Percentiles rank a stretch among this genome's conserved stretches.
Conservation (phyloP, 305 asterid genomes). For the Fraxinus floribunda region DNA sequence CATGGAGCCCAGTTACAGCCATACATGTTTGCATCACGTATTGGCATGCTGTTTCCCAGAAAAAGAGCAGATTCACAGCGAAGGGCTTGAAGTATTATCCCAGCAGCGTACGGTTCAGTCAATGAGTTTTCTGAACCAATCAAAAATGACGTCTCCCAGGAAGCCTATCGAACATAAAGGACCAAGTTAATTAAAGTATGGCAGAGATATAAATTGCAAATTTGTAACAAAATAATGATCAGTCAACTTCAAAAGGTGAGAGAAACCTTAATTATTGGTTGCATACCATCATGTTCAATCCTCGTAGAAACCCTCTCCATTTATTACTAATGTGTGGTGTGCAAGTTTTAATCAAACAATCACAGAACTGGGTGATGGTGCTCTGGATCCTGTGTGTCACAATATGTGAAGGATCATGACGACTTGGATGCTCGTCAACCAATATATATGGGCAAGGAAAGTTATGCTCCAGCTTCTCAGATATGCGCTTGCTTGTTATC, state of each 20-base stretch:
- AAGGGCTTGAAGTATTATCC: conserved; percentile 59
- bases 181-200: conserved; percentile 18
- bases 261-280: conserved; percentile 4
- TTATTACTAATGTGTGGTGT: conserved; percentile 39
- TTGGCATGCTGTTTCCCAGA: conserved; percentile 98
- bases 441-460: conserved; percentile 71
- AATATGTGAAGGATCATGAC: conserved; percentile 89
- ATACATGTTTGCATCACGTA: conserved; percentile 96
- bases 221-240: neutral
- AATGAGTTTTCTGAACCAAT: conserved; percentile 67
- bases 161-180: conserved; percentile 53
- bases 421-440: conserved; percentile 93
- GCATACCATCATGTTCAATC: conserved; percentile 73
- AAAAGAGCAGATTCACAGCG: conserved; percentile 78
- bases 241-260: conserved; percentile 1
- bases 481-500: conserved; percentile 77
- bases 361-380: conserved; percentile 54
- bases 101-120: conserved; percentile 92
- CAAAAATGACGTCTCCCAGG: conserved; percentile 69
- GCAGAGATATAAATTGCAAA: conserved; percentile 1
- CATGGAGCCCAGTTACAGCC: conserved; percentile 60
- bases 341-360: conserved; percentile 49
- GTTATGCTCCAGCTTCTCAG: conserved; percentile 73
- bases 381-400: conserved; percentile 78
- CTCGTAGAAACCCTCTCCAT: conserved; percentile 53